Evolutionary conservation across 192 early-diverging fungal genomes (phyloP).

Genomic region (Backusella australiensis): DNA sequence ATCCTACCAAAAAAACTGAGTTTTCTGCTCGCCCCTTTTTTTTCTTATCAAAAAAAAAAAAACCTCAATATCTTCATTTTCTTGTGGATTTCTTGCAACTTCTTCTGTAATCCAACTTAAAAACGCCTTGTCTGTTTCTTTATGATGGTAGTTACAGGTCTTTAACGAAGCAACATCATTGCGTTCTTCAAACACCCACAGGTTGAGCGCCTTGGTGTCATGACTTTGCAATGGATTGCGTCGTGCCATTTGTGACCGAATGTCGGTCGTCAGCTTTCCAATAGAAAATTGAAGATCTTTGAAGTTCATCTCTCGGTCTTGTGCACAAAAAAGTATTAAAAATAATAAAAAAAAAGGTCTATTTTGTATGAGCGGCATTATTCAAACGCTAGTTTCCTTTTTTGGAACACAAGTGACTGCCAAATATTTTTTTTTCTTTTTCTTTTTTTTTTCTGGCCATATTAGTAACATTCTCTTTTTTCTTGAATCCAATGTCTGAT

Average conservation of each 20-base stretch:
- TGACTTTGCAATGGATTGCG: constrained; percentile 31
- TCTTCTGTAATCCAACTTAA: constrained; percentile 32
- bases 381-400: background rate
- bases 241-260: constrained; percentile 24
- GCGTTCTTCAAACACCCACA: constrained; percentile 35
- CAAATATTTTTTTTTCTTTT: background rate
- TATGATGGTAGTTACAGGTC: constrained; percentile 28
- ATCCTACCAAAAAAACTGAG: background rate
- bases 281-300: constrained; percentile 33
- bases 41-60: background rate
- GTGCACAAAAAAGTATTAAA: background rate
- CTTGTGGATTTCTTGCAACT: background rate
- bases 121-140: constrained; percentile 29
- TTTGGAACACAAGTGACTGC: background rate
- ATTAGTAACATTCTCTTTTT: background rate
- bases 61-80: constrained; percentile 2
- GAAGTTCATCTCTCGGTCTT: constrained; percentile 20
- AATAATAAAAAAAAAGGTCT: background rate
- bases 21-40: background rate
- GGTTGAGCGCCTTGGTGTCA: constrained; percentile 28
- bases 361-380: background rate
- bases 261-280: constrained; percentile 27
- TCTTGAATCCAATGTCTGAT: constrained; percentile 11
- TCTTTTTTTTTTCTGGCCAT: background rate
- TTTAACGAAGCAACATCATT: constrained; percentile 22